Evolutionary conservation across 1,284 basidiomycete genomes (phyloP).

Genomic region (Lignosus rhinocerotis): DNA sequence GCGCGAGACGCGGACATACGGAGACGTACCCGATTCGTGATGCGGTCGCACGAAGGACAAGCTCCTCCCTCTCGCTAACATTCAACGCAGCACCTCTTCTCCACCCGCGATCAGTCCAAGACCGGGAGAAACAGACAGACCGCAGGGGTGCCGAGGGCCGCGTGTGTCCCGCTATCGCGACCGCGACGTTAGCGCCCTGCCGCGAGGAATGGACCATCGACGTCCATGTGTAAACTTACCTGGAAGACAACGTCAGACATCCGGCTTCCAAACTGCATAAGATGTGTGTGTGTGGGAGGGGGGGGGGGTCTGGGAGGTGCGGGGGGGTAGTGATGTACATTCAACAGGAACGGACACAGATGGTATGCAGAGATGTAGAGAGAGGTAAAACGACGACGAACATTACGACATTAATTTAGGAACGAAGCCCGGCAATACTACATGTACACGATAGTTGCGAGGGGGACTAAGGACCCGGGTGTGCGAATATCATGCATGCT

Average conservation of each 20-base stretch:
- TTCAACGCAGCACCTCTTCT: conserved; percentile 1
- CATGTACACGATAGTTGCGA: conserved; percentile 20
- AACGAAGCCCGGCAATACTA: conserved; percentile 23
- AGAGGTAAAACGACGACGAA: conserved; percentile 1
- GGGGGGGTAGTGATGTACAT: background rate
- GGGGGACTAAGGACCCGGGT: background rate
- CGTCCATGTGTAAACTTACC: background rate
- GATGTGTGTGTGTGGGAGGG: too few relatives aligned
- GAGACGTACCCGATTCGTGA: background rate
- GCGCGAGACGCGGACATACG: too few relatives aligned
- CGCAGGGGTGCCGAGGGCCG: too few relatives aligned
- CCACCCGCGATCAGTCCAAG: too few relatives aligned
- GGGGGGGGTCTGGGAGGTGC: background rate
- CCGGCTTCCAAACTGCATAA: background rate
- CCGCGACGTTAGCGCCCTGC: background rate
- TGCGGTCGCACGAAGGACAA: background rate
- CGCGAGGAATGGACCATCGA: background rate
- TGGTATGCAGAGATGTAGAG: background rate
- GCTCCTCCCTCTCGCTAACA: background rate
- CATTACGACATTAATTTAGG: conserved; percentile 26
- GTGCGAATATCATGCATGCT: background rate
- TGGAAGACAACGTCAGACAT: background rate
- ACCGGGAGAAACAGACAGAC: too few relatives aligned
- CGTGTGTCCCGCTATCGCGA: too few relatives aligned
- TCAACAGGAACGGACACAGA: background rate